phyloP scores from a whole-genome alignment of 1,284 basidiomycete species.

The Porodaedalea pini region DNA sequence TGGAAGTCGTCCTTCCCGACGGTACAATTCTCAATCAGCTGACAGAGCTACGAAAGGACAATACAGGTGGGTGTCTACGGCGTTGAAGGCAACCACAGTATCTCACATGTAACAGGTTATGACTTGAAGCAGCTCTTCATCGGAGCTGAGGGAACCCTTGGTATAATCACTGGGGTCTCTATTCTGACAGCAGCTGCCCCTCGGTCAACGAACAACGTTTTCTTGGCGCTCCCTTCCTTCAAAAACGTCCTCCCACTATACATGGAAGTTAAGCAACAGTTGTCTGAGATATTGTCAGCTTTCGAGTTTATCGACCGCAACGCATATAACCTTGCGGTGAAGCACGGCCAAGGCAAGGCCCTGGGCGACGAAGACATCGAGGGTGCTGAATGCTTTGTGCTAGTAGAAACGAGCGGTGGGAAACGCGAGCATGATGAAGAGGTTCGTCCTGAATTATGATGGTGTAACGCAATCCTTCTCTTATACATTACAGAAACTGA shows the following conservation, averaged over 20 bases:
- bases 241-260: slow-evolving; percentile 71
- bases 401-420: slow-evolving; percentile 94
- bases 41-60: slow-evolving; percentile 90
- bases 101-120: slow-evolving; percentile 59
- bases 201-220: slow-evolving; percentile 74
- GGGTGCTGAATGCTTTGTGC: slow-evolving; percentile 85
- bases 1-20: slow-evolving; percentile 95
- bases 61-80: slow-evolving; percentile 68
- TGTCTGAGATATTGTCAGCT: slow-evolving; percentile 95
- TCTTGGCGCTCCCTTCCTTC: slow-evolving; percentile 72
- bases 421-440: slow-evolving; percentile 94
- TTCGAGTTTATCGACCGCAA: slow-evolving; percentile 96
- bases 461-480: slow-evolving; percentile 4
- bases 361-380: slow-evolving; percentile 65
- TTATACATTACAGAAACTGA: slow-evolving; percentile 70
- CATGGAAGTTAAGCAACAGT: slow-evolving; percentile 64
- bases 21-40: slow-evolving; percentile 91
- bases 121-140: slow-evolving; percentile 99
- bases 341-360: slow-evolving; percentile 68
- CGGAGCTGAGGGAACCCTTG: slow-evolving; percentile 94
- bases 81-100: slow-evolving; percentile 3
- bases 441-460: slow-evolving; percentile 40
- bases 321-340: slow-evolving; percentile 82
- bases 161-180: slow-evolving; percentile 92
- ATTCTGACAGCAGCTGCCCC: slow-evolving; percentile 93